These are phyloP conservation scores for Casuarina glauca DNA, from an alignment of 306 rosid genomes.

Conservation along the genomic window DNA sequence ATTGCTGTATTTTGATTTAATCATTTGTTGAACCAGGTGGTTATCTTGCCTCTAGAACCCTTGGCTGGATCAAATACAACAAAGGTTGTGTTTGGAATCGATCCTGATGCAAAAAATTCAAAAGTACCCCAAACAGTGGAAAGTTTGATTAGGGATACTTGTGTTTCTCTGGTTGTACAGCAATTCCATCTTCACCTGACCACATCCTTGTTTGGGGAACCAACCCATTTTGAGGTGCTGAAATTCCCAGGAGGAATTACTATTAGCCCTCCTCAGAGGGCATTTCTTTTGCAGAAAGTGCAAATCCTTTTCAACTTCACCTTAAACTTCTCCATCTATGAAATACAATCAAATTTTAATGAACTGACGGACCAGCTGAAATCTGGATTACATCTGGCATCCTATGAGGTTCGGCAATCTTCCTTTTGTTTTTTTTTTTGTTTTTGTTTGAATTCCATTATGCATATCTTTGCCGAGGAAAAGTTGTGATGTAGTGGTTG, in stretches of 20 bases:
- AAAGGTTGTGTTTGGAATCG: slow-evolving; percentile 65
- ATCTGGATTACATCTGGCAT: slow-evolving; percentile 64
- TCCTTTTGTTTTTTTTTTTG: background rate
- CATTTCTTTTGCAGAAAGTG: slow-evolving; percentile 72
- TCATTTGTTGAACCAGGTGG: slow-evolving; percentile 53
- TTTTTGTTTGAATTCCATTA: background rate
- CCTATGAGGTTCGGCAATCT: slow-evolving; percentile 62
- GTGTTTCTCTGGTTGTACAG: slow-evolving; percentile 42
- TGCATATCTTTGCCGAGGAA: background rate
- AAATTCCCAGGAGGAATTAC: slow-evolving; percentile 85
- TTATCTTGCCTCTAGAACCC: slow-evolving; percentile 56
- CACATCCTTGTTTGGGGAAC: slow-evolving; percentile 61
- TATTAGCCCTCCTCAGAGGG: slow-evolving; percentile 64
- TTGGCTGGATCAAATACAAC: slow-evolving; percentile 50
- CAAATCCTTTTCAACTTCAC: slow-evolving; percentile 68
- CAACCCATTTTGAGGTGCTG: slow-evolving; percentile 67
- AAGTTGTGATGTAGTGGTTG: background rate
- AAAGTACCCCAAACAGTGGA: slow-evolving; percentile 45
- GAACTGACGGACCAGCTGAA: slow-evolving; percentile 70
- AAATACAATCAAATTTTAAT: slow-evolving; percentile 56
- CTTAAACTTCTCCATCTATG: slow-evolving; percentile 70
- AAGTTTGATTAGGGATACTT: slow-evolving; percentile 57
- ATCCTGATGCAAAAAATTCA: slow-evolving; percentile 46
- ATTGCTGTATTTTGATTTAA: slow-evolving; percentile 20
- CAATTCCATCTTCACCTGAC: slow-evolving; percentile 53